These are phyloP conservation scores for Craterostigma plantagineum DNA, from an alignment of 257 asterid species.

Conservation along the genomic window DNA sequence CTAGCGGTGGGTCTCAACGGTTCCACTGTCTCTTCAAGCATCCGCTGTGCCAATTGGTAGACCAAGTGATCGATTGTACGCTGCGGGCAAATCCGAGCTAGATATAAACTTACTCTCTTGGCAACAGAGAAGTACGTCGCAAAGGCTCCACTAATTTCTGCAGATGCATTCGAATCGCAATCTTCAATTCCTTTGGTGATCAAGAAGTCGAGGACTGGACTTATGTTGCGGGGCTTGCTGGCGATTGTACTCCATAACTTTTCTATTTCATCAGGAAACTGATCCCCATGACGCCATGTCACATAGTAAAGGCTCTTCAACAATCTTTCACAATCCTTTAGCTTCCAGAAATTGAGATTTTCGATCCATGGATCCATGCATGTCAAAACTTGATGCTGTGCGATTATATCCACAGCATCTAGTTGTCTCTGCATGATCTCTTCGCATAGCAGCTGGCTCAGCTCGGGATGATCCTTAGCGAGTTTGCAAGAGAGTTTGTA, in stretches of 20 bases:
- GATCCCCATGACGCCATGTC: conserved; percentile 99
- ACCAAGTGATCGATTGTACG: conserved; percentile 98
- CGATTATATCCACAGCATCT: conserved; percentile 96
- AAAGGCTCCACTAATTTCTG: conserved; percentile 98
- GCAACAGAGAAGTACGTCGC: conserved; percentile 99
- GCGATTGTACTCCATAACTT: conserved; percentile 99
- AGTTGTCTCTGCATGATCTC: conserved; percentile 99
- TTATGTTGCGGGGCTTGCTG: conserved; percentile 84
- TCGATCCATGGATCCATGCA: conserved; percentile 99
- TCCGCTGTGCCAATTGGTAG: conserved; percentile 93
- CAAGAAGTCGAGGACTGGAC: conserved; percentile 91
- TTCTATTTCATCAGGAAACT: conserved; percentile 97
- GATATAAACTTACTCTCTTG: conserved; percentile 81
- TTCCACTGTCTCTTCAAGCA: conserved; percentile 92
- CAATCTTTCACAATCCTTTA: conserved; percentile 87
- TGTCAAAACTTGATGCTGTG: conserved; percentile 96
- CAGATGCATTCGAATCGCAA: conserved; percentile 95
- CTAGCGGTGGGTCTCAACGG: conserved; percentile 48
- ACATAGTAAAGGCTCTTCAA: conserved; percentile 90
- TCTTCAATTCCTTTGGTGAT: conserved; percentile 97
- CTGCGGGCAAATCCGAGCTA: conserved; percentile 97
- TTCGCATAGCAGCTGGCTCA: conserved; percentile 96
- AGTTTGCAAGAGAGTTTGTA: conserved; percentile 98
- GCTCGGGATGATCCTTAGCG: conserved; percentile 95
- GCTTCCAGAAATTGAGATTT: conserved; percentile 94